These are phyloP conservation scores for Zostera marina DNA, from an alignment of 116 monocot genomes.

Conservation along the genomic window DNA sequence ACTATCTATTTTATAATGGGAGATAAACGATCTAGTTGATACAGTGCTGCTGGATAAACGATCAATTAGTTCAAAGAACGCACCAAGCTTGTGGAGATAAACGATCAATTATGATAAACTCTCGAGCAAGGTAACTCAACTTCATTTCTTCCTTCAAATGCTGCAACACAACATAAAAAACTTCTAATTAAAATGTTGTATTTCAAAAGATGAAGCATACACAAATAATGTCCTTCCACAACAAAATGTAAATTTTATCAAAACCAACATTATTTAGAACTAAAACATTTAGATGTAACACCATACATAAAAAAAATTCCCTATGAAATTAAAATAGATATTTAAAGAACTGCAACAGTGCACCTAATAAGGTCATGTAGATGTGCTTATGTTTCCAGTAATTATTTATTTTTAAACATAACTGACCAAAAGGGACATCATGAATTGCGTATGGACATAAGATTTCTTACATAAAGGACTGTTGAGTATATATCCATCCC, in stretches of 20 bases:
- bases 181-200: not conserved
- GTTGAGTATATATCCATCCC: conserved; percentile 98
- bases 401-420: too few relatives aligned
- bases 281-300: too few relatives aligned
- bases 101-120: conserved; percentile 75
- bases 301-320: too few relatives aligned
- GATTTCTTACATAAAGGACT: conserved; percentile 73
- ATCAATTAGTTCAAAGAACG: not conserved
- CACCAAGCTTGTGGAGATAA: conserved; percentile 97
- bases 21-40: not conserved
- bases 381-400: too few relatives aligned
- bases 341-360: too few relatives aligned
- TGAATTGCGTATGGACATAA: not conserved
- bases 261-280: too few relatives aligned
- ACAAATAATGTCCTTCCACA: not conserved
- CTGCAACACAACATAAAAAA: conserved; percentile 22
- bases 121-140: conserved; percentile 91
- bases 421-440: not conserved
- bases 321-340: too few relatives aligned
- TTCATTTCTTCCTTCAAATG: conserved; percentile 99
- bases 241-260: not conserved
- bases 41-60: not conserved
- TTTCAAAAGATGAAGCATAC: not conserved
- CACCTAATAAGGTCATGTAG: too few relatives aligned
- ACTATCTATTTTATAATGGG: too few relatives aligned